These are phyloP conservation scores for Sclerotinia glacialis DNA, from an alignment of 2,329 filamentous ascomycete genomes.

Conservation along the genomic window DNA sequence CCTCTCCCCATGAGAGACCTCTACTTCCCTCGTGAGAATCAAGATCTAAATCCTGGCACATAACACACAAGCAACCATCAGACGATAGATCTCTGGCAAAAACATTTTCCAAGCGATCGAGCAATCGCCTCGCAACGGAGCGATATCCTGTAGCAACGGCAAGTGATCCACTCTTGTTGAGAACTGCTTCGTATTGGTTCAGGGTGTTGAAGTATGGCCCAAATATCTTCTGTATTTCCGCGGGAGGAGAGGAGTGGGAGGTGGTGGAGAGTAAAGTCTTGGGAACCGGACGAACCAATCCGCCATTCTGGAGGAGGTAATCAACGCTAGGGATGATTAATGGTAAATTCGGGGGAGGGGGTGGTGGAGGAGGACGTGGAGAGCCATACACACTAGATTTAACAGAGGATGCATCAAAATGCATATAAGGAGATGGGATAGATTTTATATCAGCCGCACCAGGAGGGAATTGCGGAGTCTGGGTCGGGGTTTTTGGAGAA, in stretches of 20 bases:
- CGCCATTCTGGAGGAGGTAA: constrained; percentile 87
- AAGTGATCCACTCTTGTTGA: constrained; percentile 80
- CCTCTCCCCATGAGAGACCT: constrained; percentile 91
- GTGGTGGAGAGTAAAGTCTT: constrained; percentile 64
- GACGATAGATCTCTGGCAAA: constrained; percentile 89
- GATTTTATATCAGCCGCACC: constrained; percentile 33
- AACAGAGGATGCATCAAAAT: constrained; percentile 40
- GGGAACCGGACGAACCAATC: constrained; percentile 67
- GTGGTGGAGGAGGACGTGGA: constrained; percentile 65
- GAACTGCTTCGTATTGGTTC: constrained; percentile 79
- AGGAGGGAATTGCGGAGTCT: constrained; percentile 48
- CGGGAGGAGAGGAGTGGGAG: constrained; percentile 42
- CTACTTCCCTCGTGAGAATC: constrained; percentile 47
- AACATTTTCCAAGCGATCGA: constrained; percentile 89
- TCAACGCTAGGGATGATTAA: constrained; percentile 79
- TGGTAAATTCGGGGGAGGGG: constrained; percentile 55
- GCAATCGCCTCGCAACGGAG: constrained; percentile 83
- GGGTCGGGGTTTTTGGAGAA: constrained; percentile 60
- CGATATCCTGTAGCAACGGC: constrained; percentile 94
- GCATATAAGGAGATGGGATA: constrained; percentile 38
- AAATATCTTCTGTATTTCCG: constrained; percentile 72
- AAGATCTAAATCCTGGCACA: constrained; percentile 64
- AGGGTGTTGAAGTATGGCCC: constrained; percentile 78
- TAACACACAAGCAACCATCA: constrained; percentile 79
- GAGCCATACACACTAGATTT: constrained; percentile 36